Evolutionary conservation across 2,329 filamentous ascomycete species (phyloP).

Genomic region (Lasiodiplodia theobromae): DNA sequence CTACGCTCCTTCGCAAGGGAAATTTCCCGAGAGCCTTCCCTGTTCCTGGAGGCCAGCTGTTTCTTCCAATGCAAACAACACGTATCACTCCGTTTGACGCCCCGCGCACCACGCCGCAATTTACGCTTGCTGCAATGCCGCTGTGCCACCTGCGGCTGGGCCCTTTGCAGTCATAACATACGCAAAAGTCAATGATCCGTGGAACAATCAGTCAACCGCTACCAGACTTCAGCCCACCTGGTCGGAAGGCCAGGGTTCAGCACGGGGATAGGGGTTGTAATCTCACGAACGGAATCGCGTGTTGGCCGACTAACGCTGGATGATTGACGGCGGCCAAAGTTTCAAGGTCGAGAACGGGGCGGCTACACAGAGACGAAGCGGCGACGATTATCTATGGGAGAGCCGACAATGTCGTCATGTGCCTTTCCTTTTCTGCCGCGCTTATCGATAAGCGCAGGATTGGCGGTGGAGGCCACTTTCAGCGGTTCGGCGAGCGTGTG

Average conservation of each 20-base stretch:
- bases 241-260: neutral
- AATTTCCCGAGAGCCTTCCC: neutral
- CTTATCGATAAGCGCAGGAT: conserved; percentile 18
- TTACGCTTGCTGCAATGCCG: neutral
- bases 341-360: no score
- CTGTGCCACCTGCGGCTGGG: neutral
- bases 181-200: neutral
- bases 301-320: neutral
- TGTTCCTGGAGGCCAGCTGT: neutral
- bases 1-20: neutral
- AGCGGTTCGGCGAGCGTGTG: conserved; percentile 18
- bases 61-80: no score
- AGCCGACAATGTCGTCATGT: conserved; percentile 1
- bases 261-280: neutral
- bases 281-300: neutral
- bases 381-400: no score
- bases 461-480: conserved; percentile 23
- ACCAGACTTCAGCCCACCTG: no score
- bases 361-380: no score
- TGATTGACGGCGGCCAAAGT: neutral
- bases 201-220: neutral
- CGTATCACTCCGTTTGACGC: neutral
- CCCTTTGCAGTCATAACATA: neutral
- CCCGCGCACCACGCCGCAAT: neutral
- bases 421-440: conserved; percentile 3